These are phyloP conservation scores for Penicillium paxilli DNA, from an alignment of 495 filamentous ascomycete species.

Conservation along the genomic window DNA sequence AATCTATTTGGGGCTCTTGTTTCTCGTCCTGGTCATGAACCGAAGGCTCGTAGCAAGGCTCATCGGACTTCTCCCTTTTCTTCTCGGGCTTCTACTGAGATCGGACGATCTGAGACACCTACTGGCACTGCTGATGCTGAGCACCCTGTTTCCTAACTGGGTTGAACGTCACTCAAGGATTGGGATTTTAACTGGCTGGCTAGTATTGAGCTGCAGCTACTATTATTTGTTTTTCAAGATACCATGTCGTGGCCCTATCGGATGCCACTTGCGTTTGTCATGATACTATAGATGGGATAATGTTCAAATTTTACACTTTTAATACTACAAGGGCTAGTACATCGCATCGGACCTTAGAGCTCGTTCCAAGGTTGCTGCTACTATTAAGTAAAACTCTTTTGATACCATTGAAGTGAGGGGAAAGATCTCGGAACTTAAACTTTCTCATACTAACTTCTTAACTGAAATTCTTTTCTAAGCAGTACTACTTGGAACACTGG, in stretches of 20 bases:
- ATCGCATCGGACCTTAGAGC: too few relatives aligned
- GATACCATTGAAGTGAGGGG: too few relatives aligned
- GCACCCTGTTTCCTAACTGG: background rate
- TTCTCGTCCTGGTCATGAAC: slow-evolving; percentile 14
- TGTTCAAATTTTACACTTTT: background rate
- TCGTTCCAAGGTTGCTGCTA: too few relatives aligned
- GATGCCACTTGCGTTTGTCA: background rate
- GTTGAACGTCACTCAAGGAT: background rate
- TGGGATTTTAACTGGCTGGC: background rate
- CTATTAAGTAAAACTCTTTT: too few relatives aligned
- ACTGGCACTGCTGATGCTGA: too few relatives aligned
- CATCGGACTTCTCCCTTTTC: background rate
- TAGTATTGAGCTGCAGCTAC: background rate
- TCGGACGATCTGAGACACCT: background rate
- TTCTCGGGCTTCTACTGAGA: background rate
- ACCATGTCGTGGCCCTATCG: background rate
- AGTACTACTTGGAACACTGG: too few relatives aligned
- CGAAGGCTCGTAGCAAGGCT: background rate
- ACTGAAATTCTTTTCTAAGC: too few relatives aligned
- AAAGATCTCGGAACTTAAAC: too few relatives aligned
- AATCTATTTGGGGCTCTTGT: slow-evolving; percentile 25
- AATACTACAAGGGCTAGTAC: background rate
- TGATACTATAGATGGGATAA: too few relatives aligned
- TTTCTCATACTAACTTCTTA: too few relatives aligned
- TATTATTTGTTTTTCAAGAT: background rate